Evolutionary conservation across 768 basidiomycete genomes (phyloP).

Genomic region (Mycena galopus): DNA sequence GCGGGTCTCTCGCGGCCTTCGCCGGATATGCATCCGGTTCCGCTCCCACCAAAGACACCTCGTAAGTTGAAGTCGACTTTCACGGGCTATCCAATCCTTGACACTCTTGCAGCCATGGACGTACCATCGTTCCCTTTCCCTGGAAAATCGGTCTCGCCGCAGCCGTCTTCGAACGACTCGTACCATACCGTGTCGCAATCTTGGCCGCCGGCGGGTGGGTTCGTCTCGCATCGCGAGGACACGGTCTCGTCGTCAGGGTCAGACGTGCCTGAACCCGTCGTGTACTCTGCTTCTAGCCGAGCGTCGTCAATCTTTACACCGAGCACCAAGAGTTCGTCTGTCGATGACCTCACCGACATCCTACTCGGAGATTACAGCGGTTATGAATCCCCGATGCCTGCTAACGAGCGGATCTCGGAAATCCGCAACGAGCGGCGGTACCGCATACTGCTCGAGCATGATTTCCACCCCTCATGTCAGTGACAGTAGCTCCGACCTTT

Average conservation of each 20-base stretch:
- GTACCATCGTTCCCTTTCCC: slow-evolving; percentile 28
- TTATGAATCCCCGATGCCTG: slow-evolving; percentile 55
- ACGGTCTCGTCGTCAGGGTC: slow-evolving; percentile 48
- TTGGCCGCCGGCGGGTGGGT: slow-evolving; percentile 16
- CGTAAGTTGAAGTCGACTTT: slow-evolving; percentile 32
- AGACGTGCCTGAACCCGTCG: slow-evolving; percentile 53
- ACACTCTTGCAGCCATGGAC: slow-evolving; percentile 22
- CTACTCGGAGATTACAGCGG: slow-evolving; percentile 43
- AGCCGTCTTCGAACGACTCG: slow-evolving; percentile 33
- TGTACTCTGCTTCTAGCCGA: slow-evolving; percentile 54
- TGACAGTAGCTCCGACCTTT: slow-evolving; percentile 28
- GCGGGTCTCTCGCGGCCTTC: slow-evolving; percentile 39
- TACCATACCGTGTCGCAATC: slow-evolving; percentile 42
- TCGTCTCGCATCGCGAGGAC: slow-evolving; percentile 46
- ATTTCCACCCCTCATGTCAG: slow-evolving; percentile 79
- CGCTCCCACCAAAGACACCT: slow-evolving; percentile 43
- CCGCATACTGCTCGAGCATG: slow-evolving; percentile 73
- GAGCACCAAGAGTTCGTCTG: slow-evolving; percentile 38
- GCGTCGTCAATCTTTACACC: slow-evolving; percentile 50
- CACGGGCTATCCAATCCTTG: not conserved
- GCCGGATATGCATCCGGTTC: slow-evolving; percentile 55
- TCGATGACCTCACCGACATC: slow-evolving; percentile 36
- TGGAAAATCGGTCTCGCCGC: slow-evolving; percentile 10
- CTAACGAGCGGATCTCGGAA: slow-evolving; percentile 54
- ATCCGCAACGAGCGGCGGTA: slow-evolving; percentile 75